phyloP scores from a whole-genome alignment of 305 asterid species.

The Fraxinus angustifolia region DNA sequence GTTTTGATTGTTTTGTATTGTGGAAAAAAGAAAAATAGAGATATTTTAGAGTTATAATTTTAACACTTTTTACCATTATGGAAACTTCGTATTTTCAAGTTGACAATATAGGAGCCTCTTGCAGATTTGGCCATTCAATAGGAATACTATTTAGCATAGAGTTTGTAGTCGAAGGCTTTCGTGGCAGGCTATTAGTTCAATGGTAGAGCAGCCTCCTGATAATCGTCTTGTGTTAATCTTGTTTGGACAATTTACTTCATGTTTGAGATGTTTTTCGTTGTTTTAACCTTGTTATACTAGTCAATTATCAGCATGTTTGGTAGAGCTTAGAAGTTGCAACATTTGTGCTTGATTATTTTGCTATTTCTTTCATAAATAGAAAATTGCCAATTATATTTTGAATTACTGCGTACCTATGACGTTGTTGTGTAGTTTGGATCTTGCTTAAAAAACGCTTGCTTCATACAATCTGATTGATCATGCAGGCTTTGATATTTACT shows the following conservation, averaged over 20 bases:
- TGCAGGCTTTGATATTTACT: slow-evolving; percentile 43
- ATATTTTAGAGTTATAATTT: neutral
- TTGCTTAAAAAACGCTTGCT: neutral
- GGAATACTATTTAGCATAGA: neutral
- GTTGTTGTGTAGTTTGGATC: neutral
- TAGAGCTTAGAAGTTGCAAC: neutral
- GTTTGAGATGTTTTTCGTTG: neutral
- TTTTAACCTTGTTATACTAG: neutral
- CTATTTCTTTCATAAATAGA: neutral
- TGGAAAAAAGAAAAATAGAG: neutral
- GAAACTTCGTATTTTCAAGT: neutral
- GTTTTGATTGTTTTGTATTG: neutral
- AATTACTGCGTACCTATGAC: neutral
- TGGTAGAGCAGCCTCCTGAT: neutral
- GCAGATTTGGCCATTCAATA: neutral
- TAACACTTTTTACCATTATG: neutral
- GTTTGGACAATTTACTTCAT: neutral
- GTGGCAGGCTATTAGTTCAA: neutral
- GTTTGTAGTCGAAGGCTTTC: neutral
- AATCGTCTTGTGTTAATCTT: neutral
- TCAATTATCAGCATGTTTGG: neutral
- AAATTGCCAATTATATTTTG: neutral
- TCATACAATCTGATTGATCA: slow-evolving; percentile 2
- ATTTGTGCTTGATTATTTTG: neutral
- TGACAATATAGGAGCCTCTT: neutral